Conservation (phyloP, 2,329 filamentous ascomycete genomes). For the Davidsoniella australis region DNA sequence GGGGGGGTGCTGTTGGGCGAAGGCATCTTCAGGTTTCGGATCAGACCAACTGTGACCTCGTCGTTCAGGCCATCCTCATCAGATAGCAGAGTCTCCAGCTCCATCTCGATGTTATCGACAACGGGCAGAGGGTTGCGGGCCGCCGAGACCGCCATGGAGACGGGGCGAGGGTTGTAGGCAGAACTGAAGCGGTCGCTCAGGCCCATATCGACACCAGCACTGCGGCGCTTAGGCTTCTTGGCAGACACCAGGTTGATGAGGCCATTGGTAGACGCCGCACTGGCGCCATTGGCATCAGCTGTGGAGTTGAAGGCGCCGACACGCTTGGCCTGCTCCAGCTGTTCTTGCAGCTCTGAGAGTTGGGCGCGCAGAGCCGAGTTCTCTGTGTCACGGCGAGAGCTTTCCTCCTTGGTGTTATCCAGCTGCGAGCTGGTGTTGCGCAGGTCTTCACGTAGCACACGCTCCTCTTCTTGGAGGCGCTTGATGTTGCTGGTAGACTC, state of each 20-base stretch:
- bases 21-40: conserved; percentile 92
- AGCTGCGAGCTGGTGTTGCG: conserved; percentile 65
- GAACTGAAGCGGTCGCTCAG: conserved; percentile 80
- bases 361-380: conserved; percentile 76
- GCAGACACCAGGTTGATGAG: conserved; percentile 93
- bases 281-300: conserved; percentile 25
- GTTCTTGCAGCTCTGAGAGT: conserved; percentile 76
- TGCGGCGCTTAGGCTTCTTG: conserved; percentile 92
- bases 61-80: conserved; percentile 94
- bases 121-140: conserved; percentile 36
- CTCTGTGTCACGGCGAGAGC: conserved; percentile 64
- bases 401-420: conserved; percentile 59
- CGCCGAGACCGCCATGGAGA: conserved; percentile 78
- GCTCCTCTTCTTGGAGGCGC: conserved; percentile 87
- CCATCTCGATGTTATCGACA: conserved; percentile 81
- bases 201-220: conserved; percentile 71
- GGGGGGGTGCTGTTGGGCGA: conserved; percentile 71
- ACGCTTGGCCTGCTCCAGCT: conserved; percentile 74
- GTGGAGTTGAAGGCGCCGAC: conserved; percentile 54
- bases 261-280: conserved; percentile 42
- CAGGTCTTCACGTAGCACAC: conserved; percentile 65
- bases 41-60: conserved; percentile 89
- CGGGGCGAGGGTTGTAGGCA: conserved; percentile 83
- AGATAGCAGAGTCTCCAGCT: conserved; percentile 81
- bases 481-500: conserved; percentile 85